Base-by-base conservation (phyloP, 352 stramenopile species). In the Globisporangium cylindrosporum region DNA sequence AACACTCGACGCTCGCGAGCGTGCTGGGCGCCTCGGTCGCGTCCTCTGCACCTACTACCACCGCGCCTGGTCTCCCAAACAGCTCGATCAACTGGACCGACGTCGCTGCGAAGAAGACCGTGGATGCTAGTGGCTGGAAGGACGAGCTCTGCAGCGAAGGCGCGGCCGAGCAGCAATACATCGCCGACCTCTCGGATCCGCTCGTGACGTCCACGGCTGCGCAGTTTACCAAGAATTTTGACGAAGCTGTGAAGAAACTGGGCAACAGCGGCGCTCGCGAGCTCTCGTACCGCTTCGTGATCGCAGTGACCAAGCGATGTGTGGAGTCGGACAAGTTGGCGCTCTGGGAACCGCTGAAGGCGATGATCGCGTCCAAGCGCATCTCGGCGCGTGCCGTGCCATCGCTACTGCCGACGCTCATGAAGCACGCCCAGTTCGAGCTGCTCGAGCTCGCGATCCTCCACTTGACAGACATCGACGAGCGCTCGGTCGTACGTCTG, bases 401-500 rank as follows among this genome's bases (percentile, higher is more conserved):
- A 8, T 70, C 79, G 46, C 70, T 95, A 4, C 59, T 95, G 27
- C 80, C 84, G 0, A 82, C 73, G 53, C 61, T 93, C 55, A 91
- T 93, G 75, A 72, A 85, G 58, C 70, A 90, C 75, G 73, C 84
- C 34, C 84, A 93, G 70, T 89, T 85, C 64, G 73, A 74, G 53
- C 68, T 93, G 15, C 74, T 95, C 9, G 77, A 95, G 59, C 71
- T 80, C 36, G 77, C 82, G 27, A 80, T 95, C 29, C 59, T 75
- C n/a, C 67, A 90, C 62, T 68, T 95, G 18, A 76, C 85, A 6
- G 88, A 95, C 67, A 83, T 95, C 62, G 85, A 95, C 66, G 88
- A 95, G 74, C 81, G 76, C 41, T 80, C 82, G 8, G 76, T 92
- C 62, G 82, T 94, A 49, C 84, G 77, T 20, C 64, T 95, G 56